Percentiles rank a stretch among this genome's conserved stretches.
Conservation (phyloP, 768 basidiomycete genomes). For the Calocybe gangraenosa region DNA sequence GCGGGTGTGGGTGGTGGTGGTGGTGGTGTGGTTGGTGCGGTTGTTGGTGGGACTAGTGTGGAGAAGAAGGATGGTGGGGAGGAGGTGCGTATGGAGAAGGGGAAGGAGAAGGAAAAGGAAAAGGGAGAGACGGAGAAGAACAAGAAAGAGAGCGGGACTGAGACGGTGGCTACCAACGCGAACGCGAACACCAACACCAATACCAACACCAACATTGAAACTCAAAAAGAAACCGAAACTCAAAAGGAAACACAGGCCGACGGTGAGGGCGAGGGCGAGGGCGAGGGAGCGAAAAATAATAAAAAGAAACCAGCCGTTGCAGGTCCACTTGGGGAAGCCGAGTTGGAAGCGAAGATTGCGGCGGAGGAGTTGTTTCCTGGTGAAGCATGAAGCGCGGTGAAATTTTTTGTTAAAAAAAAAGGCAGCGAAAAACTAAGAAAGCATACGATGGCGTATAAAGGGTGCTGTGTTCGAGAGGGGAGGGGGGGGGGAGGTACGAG, state of each 20-base stretch:
- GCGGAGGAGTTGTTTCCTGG: slow-evolving; percentile 12
- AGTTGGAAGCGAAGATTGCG: slow-evolving; percentile 13
- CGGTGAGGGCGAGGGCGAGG: no score
- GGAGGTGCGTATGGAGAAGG: background rate
- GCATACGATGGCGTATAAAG: background rate
- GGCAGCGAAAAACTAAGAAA: no score
- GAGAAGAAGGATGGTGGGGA: slow-evolving; percentile 7
- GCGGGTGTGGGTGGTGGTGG: no score
- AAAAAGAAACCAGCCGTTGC: slow-evolving; percentile 7
- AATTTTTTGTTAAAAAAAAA: no score
- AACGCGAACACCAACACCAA: background rate
- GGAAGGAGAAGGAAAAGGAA: background rate
- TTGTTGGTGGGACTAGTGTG: slow-evolving; percentile 12
- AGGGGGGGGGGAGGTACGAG: no score
- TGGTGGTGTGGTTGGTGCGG: slow-evolving; percentile 10
- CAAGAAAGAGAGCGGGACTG: background rate
- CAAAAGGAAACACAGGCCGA: no score
- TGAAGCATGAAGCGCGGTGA: no score
- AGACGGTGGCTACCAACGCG: background rate
- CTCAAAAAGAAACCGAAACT: background rate
- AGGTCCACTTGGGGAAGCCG: slow-evolving; percentile 9
- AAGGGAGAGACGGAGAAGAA: background rate
- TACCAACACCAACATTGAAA: background rate
- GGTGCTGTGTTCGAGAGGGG: background rate
- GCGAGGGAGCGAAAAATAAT: no score